These are phyloP conservation scores for sweet orange (Citrus sinensis) DNA, from an alignment of 345 rosid genomes.

Conservation along the genomic window DVS_A1.0 CM039165.1:37755001-37755500, in stretches of 20 bases:
- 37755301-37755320: not conserved
- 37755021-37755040: conserved; percentile 49
- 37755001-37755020: conserved; percentile 69
- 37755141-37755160: not conserved
- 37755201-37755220: conserved; percentile 1
- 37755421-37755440: conserved; percentile 74
- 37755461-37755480: conserved; percentile 84
- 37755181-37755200: not conserved
- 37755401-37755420: conserved; percentile 72
- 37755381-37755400: conserved; percentile 18
- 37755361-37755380: not conserved
- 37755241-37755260: conserved; percentile 2
- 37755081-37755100: not conserved
- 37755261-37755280: not conserved
- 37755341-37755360: not conserved
- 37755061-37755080: not conserved
- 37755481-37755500: not conserved
- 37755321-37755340: not conserved
- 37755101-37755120: not conserved
- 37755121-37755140: not conserved
- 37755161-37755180: not conserved
- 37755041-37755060: not conserved
- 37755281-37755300: not conserved
- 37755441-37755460: conserved; percentile 74
- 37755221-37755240: not conserved